Conservation (phyloP, 2,329 filamentous ascomycete genomes). For the Beauveria brongniartii region DNA sequence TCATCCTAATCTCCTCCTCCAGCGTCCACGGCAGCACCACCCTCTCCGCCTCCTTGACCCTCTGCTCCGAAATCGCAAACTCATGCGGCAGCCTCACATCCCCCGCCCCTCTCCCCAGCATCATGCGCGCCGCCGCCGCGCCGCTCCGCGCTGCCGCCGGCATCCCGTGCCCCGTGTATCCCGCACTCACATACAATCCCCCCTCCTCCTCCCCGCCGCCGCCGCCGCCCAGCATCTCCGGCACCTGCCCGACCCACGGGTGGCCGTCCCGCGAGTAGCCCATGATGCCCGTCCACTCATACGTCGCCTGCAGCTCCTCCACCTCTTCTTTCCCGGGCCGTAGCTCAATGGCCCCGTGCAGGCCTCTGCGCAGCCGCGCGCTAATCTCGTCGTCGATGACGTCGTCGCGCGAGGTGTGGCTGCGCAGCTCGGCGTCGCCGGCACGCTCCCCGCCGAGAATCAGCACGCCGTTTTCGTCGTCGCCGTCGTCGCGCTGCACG, state of each 20-base stretch:
- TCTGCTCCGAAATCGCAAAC: slow-evolving; percentile 30
- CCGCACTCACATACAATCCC: slow-evolving; percentile 56
- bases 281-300: slow-evolving; percentile 77
- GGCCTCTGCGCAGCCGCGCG: slow-evolving; percentile 42
- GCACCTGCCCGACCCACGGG: slow-evolving; percentile 66
- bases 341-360: slow-evolving; percentile 35
- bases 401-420: slow-evolving; percentile 52
- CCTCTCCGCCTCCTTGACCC: slow-evolving; percentile 14
- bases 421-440: slow-evolving; percentile 36
- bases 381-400: slow-evolving; percentile 48
- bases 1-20: slow-evolving; percentile 8
- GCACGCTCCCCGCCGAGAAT: slow-evolving; percentile 65
- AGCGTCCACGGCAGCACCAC: not conserved
- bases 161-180: slow-evolving; percentile 72
- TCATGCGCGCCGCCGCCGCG: slow-evolving; percentile 53
- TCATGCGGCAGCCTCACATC: slow-evolving; percentile 35
- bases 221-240: slow-evolving; percentile 40
- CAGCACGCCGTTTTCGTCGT: slow-evolving; percentile 39
- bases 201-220: slow-evolving; percentile 24
- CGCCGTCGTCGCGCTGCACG: slow-evolving; percentile 53
- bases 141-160: slow-evolving; percentile 61
- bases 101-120: slow-evolving; percentile 32
- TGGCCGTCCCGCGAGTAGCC: slow-evolving; percentile 59
- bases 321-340: slow-evolving; percentile 27
- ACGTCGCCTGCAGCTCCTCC: slow-evolving; percentile 41